These are phyloP conservation scores for Mycosphaerella arachidis DNA, from an alignment of 2,329 filamentous ascomycete species.

Conservation along the genomic window DNA sequence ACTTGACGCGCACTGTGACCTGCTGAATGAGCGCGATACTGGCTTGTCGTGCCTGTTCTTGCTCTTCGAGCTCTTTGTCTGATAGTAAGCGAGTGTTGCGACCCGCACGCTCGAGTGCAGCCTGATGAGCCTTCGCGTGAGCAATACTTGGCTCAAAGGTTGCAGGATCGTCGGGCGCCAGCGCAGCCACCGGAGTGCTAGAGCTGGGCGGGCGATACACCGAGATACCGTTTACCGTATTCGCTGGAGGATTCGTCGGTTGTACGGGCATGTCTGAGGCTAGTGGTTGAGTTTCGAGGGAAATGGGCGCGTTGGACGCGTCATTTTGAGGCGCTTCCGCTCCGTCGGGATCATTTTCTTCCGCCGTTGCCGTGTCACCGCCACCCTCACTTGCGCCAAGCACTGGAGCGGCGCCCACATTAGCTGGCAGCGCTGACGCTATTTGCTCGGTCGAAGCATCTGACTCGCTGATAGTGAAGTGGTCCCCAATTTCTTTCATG, in stretches of 20 bases:
- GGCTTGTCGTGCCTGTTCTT: conserved; percentile 61
- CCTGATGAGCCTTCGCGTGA: conserved; percentile 71
- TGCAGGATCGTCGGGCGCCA: conserved; percentile 61
- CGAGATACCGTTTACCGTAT: conserved; percentile 28
- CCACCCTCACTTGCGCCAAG: neutral
- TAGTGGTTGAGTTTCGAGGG: conserved; percentile 5
- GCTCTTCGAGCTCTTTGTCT: conserved; percentile 73
- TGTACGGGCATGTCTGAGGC: conserved; percentile 5
- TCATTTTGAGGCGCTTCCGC: neutral
- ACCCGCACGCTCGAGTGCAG: conserved; percentile 55
- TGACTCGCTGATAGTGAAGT: conserved; percentile 53
- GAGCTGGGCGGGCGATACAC: conserved; percentile 73
- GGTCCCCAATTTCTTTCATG: conserved; percentile 72
- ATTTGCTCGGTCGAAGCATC: neutral
- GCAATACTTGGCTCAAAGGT: conserved; percentile 73
- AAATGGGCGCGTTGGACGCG: neutral
- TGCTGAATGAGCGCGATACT: conserved; percentile 62
- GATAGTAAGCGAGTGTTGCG: conserved; percentile 76
- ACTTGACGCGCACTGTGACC: conserved; percentile 73
- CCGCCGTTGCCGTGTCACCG: conserved; percentile 2
- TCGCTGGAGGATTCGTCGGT: conserved; percentile 9
- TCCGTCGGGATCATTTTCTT: conserved; percentile 17
- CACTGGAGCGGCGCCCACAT: neutral
- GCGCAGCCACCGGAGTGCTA: conserved; percentile 70
- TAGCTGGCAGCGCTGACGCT: neutral